Evolutionary conservation across 2,329 filamentous ascomycete species (phyloP), one percentile per base, ranked within the genome.

Genomic region (Cytospora piceae): DNA sequence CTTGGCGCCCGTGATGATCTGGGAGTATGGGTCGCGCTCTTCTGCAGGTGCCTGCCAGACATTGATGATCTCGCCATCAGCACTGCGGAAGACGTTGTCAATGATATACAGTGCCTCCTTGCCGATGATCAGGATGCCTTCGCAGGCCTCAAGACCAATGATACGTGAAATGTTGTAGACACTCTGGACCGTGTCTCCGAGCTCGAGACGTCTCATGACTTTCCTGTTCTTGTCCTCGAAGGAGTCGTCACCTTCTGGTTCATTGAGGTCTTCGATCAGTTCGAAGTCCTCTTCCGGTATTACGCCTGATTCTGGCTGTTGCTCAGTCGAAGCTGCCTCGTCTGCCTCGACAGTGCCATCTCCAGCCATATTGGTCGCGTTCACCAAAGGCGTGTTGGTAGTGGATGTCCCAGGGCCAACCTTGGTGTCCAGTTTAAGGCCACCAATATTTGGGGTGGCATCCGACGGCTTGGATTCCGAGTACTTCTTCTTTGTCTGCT

Each of bases 151-250:
- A 4, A 99, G 83, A 12, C 95, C 95, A 37, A 97, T 89, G 63
- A 99, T 94, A 14, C 95, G 90, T 20, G 95, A 98, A 58, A 98
- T 90, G 72, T 99, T 99, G 82, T 93, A 96, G 1, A 97, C 93
- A 64, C 92, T 91, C 75, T 97, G 92, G 2, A 99, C 94, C 64
- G 94, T 87, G 72, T 99, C 95, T 6, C 94, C 93, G 15, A 91
- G 90, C 71, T 97, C 90, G 14, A 99, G 83, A 69, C 93, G 94
- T 60, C 95, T 87, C 93, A 98, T 96, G 54, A 99, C 94, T 77
- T 97, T 97, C 54, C 96, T 87, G 73, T 99, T 98, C 80, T 97
- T 98, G 77, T 99, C 96, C 77, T 99, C 96, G 69, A 96, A 96
- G 1, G 89, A 90, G 70, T 90, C 87, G 17, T 88, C 86, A 1